A percentile compares a stretch with the other conserved stretches of the same genome.
Conservation (phyloP, 2,329 filamentous ascomycete genomes). For the Akanthomyces muscarius region DNA sequence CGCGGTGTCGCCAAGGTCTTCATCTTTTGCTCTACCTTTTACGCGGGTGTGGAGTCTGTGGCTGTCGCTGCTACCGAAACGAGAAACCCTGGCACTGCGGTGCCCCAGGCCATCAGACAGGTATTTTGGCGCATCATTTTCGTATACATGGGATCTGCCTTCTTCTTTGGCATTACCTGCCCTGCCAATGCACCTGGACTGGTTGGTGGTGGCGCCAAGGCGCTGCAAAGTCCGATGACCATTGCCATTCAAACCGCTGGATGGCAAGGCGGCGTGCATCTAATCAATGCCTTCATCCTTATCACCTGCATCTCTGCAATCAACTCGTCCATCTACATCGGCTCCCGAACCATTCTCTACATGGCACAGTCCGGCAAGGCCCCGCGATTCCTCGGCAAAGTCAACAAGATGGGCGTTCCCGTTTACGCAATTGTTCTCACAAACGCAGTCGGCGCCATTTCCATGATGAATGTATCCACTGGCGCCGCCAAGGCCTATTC, state of each 20-base stretch:
- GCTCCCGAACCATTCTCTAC: slow-evolving; percentile 68
- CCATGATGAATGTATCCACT: slow-evolving; percentile 70
- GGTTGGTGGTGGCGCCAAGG: slow-evolving; percentile 43
- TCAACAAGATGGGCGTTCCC: slow-evolving; percentile 59
- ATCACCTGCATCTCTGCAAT: slow-evolving; percentile 67
- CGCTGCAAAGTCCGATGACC: slow-evolving; percentile 68
- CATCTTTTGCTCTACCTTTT: slow-evolving; percentile 67
- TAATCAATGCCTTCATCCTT: slow-evolving; percentile 75
- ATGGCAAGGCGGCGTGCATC: slow-evolving; percentile 67
- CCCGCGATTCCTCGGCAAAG: slow-evolving; percentile 64
- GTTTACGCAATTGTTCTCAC: slow-evolving; percentile 62
- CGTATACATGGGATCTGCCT: slow-evolving; percentile 64
- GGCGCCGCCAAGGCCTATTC: slow-evolving; percentile 61
- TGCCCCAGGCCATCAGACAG: slow-evolving; percentile 56
- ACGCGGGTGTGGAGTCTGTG: slow-evolving; percentile 62
- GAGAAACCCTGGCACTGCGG: slow-evolving; percentile 51
- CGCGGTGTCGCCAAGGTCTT: slow-evolving; percentile 62
- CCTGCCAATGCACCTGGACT: slow-evolving; percentile 64
- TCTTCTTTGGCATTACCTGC: slow-evolving; percentile 72
- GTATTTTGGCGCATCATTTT: slow-evolving; percentile 60
- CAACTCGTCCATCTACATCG: slow-evolving; percentile 75
- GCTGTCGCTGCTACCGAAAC: slow-evolving; percentile 62
- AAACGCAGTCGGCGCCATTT: slow-evolving; percentile 66
- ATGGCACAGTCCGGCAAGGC: slow-evolving; percentile 73
- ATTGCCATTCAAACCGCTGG: slow-evolving; percentile 71